Base-by-base conservation (phyloP, 371 early-diverging fungal species). In the Mortierella sp. region DNA sequence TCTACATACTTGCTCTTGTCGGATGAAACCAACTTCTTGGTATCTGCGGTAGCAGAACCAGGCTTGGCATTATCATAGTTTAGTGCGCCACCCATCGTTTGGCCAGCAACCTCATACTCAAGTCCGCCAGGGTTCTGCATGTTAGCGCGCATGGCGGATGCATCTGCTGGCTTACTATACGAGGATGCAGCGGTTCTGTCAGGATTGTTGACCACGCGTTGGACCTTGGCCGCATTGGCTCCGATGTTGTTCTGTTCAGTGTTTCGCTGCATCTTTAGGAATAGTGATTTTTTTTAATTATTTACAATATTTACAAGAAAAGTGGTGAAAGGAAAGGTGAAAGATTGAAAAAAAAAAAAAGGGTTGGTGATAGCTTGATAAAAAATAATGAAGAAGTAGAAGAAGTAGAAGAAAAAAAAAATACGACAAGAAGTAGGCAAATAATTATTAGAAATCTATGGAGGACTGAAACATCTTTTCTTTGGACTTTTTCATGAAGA, bases 111-210 rank as follows among this genome's bases (percentile, higher is more conserved):
- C 47, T 53, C 43, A 26, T 64, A 67, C 15, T 55, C 40, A 42
- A 47, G 32, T 9, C 55, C 68, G 0, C 19, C 22, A 4, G 65
- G 83, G 64, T 83, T 83, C 60, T 86, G 67, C 7, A 75, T 40
- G 3, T 82, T 81, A 0, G 86, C 66, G 3, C 85, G 85, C 84
- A 87, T 86, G 5, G 83, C 79, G 13, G 76, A 68, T 35, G 85
- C 82, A 22, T 78, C 63, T 0, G 85, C 70, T 28, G 85, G 75
- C 13, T 85, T 86, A 31, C 80, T 80, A 2, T 84, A 43, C 2
- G 63, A 63, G 15, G 72, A 66, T 2, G 66, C 66, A 1, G 60
- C 67, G n/a, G 51, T 59, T 40, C 7, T 3, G 40, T 67, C 53
- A 23, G 29, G 29, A 26, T 29, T 58, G 5, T 35, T 58, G 58